These are phyloP conservation scores for Kalanchoe fedtschenkoi DNA, from an alignment of 164 flowering plant species.

Conservation along the genomic window DNA sequence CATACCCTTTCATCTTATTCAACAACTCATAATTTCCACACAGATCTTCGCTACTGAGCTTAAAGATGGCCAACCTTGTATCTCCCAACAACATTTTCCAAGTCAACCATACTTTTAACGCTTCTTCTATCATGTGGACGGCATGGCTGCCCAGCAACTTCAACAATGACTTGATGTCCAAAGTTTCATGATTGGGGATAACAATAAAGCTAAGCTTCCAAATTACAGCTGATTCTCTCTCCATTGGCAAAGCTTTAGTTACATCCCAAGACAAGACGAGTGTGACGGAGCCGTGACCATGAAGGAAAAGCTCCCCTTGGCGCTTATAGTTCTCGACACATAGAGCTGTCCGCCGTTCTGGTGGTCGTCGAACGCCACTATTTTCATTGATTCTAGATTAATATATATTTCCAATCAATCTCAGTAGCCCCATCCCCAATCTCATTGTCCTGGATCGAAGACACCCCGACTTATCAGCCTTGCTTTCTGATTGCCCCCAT, in stretches of 20 bases:
- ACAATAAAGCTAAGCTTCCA: slow-evolving; percentile 93
- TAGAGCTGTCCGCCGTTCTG: slow-evolving; percentile 78
- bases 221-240: slow-evolving; percentile 75
- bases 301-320: slow-evolving; percentile 65
- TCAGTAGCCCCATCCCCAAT: slow-evolving; percentile 98
- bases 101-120: slow-evolving; percentile 46
- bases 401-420: too few relatives aligned
- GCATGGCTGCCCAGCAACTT: slow-evolving; percentile 52
- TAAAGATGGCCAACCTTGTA: slow-evolving; percentile 60
- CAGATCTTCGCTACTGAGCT: slow-evolving; percentile 15
- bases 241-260: slow-evolving; percentile 84
- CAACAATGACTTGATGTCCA: slow-evolving; percentile 92
- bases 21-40: slow-evolving; percentile 35
- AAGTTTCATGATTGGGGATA: slow-evolving; percentile 79
- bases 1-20: slow-evolving; percentile 81
- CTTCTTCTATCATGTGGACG: slow-evolving; percentile 77
- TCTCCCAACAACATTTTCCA: slow-evolving; percentile 77
- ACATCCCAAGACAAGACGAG: slow-evolving; percentile 93
- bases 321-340: slow-evolving; percentile 63
- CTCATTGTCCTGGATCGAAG: slow-evolving; percentile 94
- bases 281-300: slow-evolving; percentile 84
- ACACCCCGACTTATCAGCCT: slow-evolving; percentile 89
- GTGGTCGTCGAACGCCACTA: slow-evolving; percentile 24
- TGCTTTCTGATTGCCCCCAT: slow-evolving; percentile 88
- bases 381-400: too few relatives aligned